Base-by-base conservation (phyloP, 345 rosid genomes). In the Clarkia xantiana region DNA sequence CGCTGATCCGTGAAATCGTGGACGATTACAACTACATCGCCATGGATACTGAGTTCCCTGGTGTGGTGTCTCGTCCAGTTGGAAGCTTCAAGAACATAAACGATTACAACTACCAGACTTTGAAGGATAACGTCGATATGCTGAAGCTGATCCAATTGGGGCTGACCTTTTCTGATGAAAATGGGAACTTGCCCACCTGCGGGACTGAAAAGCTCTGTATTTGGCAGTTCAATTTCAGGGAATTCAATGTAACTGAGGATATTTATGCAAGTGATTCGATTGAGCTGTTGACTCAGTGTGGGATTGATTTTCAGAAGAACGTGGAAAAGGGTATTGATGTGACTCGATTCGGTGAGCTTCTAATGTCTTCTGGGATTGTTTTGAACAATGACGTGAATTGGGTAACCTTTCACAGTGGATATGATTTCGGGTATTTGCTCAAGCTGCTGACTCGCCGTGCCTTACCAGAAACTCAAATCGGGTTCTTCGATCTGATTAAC, bases 31-130 rank as follows among this genome's bases (percentile, higher is more conserved):
- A 55, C 45, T 76, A 73, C 51, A 69, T 86, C 0, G 95, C 95
- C 0, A 86, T 86, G 95, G 95, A 86, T 70, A 80, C 95, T 1
- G 95, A 86, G 79, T 86, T 86, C 66, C 96, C 96, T 0, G 96
- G 96, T 9, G 96, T 86, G 0, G 96, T 86, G 40, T 52, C 71
- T 19, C 87, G 90, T 1, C 96, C 96, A 0, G 79, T 86, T 0
- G 90, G 84, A 18, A 70, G 68, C 55, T 86, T 83, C 42, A 86
- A 83, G 80, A 70, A 79, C 55, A 83, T 83, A n/a, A 83, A 59
- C 23, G 96, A 86, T 14, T 80, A 69, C 18, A 83, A 86, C 65
- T 86, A 86, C 45, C 76, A 65, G 19, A 86, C 94, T 18, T 62
- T 86, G 69, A 86, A 86, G 48, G 86, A 80, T 53, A 86, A 86